These are phyloP conservation scores for Arthrobotrys conoides DNA, from an alignment of 2,329 filamentous ascomycete species.

Conservation along the genomic window DNA sequence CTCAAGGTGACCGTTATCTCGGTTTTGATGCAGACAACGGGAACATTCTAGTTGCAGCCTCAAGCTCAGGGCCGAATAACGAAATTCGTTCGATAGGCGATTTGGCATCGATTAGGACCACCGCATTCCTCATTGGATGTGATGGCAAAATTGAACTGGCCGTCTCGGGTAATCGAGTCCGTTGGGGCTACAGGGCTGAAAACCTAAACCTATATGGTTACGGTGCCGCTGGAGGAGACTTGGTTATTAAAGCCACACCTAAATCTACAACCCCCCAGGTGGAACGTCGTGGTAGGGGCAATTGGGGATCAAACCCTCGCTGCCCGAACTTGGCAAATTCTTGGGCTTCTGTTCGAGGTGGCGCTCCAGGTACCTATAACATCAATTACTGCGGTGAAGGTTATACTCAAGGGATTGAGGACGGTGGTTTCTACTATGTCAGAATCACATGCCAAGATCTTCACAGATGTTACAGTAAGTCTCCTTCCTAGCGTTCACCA, in stretches of 20 bases:
- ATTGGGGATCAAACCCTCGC: constrained; percentile 26
- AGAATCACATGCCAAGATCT: constrained; percentile 28
- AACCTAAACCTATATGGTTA: background rate
- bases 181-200: background rate
- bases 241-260: background rate
- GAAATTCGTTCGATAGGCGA: background rate
- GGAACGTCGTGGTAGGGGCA: constrained; percentile 29
- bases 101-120: background rate
- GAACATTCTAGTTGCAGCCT: background rate
- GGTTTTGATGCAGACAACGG: background rate
- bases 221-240: background rate
- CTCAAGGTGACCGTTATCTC: constrained; percentile 6
- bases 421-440: constrained; percentile 12
- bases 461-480: constrained; percentile 28
- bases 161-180: background rate
- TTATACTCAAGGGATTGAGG: constrained; percentile 12
- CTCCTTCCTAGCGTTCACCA: background rate
- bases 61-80: background rate
- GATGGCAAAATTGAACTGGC: background rate
- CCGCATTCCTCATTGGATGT: constrained; percentile 8
- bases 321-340: constrained; percentile 29
- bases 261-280: background rate
- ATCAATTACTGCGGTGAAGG: constrained; percentile 33
- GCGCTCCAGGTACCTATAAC: constrained; percentile 1
- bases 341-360: constrained; percentile 1